Evolutionary conservation across 2,329 filamentous ascomycete species (phyloP).

Genomic region (Whalleya microplaca): DNA sequence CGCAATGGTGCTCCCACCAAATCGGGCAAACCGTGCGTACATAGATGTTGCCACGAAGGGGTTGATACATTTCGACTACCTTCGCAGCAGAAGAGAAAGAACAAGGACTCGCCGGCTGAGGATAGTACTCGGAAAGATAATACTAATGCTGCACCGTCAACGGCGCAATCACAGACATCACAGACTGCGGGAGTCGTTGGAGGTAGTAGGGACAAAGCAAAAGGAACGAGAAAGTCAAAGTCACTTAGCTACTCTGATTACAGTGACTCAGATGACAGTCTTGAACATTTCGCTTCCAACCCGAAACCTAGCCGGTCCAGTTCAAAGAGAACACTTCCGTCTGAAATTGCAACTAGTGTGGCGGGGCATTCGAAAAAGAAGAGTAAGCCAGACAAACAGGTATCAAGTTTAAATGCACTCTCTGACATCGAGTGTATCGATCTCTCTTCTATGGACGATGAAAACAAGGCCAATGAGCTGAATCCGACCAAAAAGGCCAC

Average conservation of each 20-base stretch:
- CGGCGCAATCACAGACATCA: neutral
- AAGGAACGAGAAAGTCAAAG: neutral
- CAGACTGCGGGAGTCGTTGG: neutral
- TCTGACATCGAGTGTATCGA: constrained; percentile 35
- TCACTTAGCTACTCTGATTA: neutral
- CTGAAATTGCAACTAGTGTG: neutral
- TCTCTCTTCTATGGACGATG: constrained; percentile 20
- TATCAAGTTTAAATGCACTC: constrained; percentile 1
- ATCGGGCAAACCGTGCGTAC: constrained; percentile 60
- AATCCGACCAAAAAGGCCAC: neutral
- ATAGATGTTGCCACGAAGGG: constrained; percentile 74
- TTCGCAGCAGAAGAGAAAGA: constrained; percentile 35
- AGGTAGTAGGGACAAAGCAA: neutral
- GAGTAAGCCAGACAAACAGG: neutral
- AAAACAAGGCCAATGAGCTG: constrained; percentile 6
- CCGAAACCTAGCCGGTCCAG: neutral
- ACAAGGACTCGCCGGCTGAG: constrained; percentile 23
- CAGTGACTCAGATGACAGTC: neutral
- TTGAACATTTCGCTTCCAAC: neutral
- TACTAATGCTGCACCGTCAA: neutral
- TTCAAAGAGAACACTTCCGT: constrained; percentile 14
- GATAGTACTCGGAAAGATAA: constrained; percentile 8
- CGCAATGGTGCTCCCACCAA: constrained; percentile 42
- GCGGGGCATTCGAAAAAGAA: constrained; percentile 4
- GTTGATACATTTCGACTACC: constrained; percentile 63